phyloP scores from a whole-genome alignment of 2,329 filamentous ascomycete genomes.

The Arthroderma sp. region DNA sequence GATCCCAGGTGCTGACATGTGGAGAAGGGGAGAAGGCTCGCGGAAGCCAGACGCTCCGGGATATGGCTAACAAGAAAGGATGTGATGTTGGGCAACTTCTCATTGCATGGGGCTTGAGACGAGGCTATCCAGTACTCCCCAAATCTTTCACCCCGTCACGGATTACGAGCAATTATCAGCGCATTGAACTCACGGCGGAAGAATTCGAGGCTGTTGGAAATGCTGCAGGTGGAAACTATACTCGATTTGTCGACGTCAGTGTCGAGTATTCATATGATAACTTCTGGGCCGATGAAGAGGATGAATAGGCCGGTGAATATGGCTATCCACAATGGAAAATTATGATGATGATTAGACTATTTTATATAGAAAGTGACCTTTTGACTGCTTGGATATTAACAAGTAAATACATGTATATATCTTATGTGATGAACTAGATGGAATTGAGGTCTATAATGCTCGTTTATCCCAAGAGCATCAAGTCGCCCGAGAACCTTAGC shows the following conservation, averaged over 20 bases:
- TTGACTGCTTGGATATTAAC: too few relatives aligned
- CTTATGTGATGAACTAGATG: not conserved
- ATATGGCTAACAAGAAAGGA: not conserved
- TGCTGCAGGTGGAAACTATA: not conserved
- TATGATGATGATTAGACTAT: not conserved
- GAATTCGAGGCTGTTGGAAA: slow-evolving; percentile 1
- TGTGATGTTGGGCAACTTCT: slow-evolving; percentile 1
- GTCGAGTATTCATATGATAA: slow-evolving; percentile 2
- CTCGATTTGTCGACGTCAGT: slow-evolving; percentile 4
- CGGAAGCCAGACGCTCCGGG: not conserved
- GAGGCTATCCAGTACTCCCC: not conserved
- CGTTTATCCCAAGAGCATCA: too few relatives aligned
- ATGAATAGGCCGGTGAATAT: not conserved
- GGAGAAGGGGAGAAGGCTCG: not conserved
- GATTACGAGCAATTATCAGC: slow-evolving; percentile 5
- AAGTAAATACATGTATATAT: not conserved
- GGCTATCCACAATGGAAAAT: not conserved
- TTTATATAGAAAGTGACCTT: not conserved
- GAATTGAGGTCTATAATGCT: not conserved
- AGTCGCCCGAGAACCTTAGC: not conserved
- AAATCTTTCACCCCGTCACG: slow-evolving; percentile 4
- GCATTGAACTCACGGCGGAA: not conserved
- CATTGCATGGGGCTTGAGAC: slow-evolving; percentile 1
- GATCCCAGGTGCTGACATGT: slow-evolving; percentile 1
- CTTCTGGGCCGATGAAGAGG: slow-evolving; percentile 4